Percentiles rank a stretch among this genome's conserved stretches.
phyloP scores from a whole-genome alignment of 345 rosid species.

The Gynandropsis gynandra region DNA sequence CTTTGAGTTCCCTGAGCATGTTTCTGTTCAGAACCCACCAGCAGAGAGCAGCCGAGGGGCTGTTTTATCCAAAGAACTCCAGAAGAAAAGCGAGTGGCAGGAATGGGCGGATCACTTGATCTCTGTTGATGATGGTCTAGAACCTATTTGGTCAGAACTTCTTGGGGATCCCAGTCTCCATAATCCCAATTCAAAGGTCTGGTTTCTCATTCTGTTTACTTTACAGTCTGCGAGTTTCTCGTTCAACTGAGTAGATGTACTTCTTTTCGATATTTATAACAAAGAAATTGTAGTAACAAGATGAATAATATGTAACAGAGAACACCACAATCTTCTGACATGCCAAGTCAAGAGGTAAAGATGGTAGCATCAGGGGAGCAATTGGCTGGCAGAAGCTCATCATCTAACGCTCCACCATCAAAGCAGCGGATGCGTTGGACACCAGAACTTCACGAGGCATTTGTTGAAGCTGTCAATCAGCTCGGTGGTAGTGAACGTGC shows the following conservation, averaged over 20 bases:
- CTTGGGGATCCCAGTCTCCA: slow-evolving; percentile 37
- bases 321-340: slow-evolving; percentile 25
- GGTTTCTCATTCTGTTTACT: not conserved
- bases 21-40: slow-evolving; percentile 33
- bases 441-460: slow-evolving; percentile 88
- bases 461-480: slow-evolving; percentile 80
- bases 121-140: slow-evolving; percentile 50
- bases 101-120: slow-evolving; percentile 67
- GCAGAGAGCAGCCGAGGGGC: slow-evolving; percentile 36
- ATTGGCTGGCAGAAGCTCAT: slow-evolving; percentile 21
- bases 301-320: slow-evolving; percentile 26
- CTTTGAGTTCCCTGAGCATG: slow-evolving; percentile 42
- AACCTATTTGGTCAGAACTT: slow-evolving; percentile 63
- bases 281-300: not conserved
- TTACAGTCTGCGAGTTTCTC: too few species aligned
- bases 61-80: slow-evolving; percentile 33
- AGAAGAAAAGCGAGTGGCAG: slow-evolving; percentile 45
- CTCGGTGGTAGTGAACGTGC: slow-evolving; percentile 88
- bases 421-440: slow-evolving; percentile 96
- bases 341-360: slow-evolving; percentile 31
- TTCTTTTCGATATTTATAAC: not conserved
- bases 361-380: slow-evolving; percentile 28
- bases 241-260: too few species aligned
- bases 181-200: slow-evolving; percentile 52
- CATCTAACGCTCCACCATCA: slow-evolving; percentile 30